Evolutionary conservation across 768 basidiomycete genomes (phyloP).

Genomic region (Chiua virens): DNA sequence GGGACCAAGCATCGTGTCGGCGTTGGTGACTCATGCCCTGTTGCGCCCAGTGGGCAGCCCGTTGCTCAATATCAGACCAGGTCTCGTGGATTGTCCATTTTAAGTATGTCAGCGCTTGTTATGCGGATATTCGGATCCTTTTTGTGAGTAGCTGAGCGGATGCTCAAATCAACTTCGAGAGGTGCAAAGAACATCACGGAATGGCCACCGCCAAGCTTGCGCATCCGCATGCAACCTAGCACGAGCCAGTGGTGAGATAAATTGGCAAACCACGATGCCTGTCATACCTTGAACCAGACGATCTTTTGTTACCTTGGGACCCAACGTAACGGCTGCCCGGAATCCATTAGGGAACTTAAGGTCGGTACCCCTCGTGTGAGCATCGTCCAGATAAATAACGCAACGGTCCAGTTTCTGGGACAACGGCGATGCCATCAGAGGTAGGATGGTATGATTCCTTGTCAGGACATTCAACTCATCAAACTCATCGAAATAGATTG

Average conservation of each 20-base stretch:
- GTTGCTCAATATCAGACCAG: slow-evolving; percentile 37
- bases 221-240: slow-evolving; percentile 56
- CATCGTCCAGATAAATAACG: slow-evolving; percentile 15
- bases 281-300: slow-evolving; percentile 15
- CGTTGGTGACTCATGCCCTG: slow-evolving; percentile 39
- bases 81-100: slow-evolving; percentile 47
- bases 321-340: slow-evolving; percentile 14
- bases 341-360: slow-evolving; percentile 13
- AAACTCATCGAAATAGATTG: slow-evolving; percentile 20
- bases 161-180: slow-evolving; percentile 40
- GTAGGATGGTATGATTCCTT: slow-evolving; percentile 37
- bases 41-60: slow-evolving; percentile 41
- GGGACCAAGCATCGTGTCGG: slow-evolving; percentile 24
- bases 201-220: slow-evolving; percentile 47
- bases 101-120: slow-evolving; percentile 37
- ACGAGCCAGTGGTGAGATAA: not conserved
- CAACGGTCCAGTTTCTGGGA: slow-evolving; percentile 1
- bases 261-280: too few species aligned
- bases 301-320: slow-evolving; percentile 16
- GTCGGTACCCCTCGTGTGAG: slow-evolving; percentile 18
- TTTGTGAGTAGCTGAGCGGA: slow-evolving; percentile 31
- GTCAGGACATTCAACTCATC: slow-evolving; percentile 28
- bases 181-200: slow-evolving; percentile 50
- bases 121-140: not conserved
- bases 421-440: slow-evolving; percentile 34